These are phyloP conservation scores for Stachybotrys echinatus DNA, from an alignment of 2,329 filamentous ascomycete genomes.

Conservation along the genomic window DNA sequence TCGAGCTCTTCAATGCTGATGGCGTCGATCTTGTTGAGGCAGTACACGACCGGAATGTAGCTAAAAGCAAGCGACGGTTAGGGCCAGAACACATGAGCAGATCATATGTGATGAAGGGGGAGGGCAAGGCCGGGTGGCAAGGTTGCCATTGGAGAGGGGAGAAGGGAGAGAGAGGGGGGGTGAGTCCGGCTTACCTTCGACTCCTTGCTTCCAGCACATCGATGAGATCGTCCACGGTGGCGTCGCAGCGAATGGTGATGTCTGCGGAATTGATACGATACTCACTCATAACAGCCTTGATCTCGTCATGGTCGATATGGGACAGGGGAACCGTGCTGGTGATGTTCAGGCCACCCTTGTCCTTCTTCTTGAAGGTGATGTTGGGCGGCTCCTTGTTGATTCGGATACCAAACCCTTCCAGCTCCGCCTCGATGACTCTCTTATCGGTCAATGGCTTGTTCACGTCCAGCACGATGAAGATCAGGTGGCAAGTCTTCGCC, in stretches of 20 bases:
- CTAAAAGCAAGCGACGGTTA: conserved; percentile 33
- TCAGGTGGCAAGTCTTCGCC: conserved; percentile 96
- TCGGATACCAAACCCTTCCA: conserved; percentile 95
- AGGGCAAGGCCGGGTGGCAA: background rate
- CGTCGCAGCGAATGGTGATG: conserved; percentile 95
- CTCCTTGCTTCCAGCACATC: conserved; percentile 92
- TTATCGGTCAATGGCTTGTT: conserved; percentile 98
- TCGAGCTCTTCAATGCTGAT: conserved; percentile 98
- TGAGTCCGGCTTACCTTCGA: conserved; percentile 41
- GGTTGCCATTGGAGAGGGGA: background rate
- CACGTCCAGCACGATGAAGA: conserved; percentile 97
- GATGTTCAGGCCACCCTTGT: conserved; percentile 94
- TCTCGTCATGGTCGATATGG: conserved; percentile 93
- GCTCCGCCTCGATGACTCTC: conserved; percentile 85
- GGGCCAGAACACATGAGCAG: conserved; percentile 8
- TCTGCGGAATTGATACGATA: conserved; percentile 96
- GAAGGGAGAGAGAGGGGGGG: too few relatives aligned
- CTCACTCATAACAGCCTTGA: conserved; percentile 95
- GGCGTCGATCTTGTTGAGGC: conserved; percentile 97
- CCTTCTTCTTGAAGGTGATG: conserved; percentile 99
- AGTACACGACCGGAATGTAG: conserved; percentile 99
- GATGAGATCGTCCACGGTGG: conserved; percentile 94
- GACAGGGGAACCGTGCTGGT: conserved; percentile 89
- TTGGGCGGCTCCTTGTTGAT: conserved; percentile 98
- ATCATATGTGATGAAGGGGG: background rate